A percentile compares a stretch with the other conserved stretches of the same genome.
These are phyloP conservation scores for Fusarium kyushuense DNA, from an alignment of 2,329 filamentous ascomycete species.

Conservation along the genomic window DNA sequence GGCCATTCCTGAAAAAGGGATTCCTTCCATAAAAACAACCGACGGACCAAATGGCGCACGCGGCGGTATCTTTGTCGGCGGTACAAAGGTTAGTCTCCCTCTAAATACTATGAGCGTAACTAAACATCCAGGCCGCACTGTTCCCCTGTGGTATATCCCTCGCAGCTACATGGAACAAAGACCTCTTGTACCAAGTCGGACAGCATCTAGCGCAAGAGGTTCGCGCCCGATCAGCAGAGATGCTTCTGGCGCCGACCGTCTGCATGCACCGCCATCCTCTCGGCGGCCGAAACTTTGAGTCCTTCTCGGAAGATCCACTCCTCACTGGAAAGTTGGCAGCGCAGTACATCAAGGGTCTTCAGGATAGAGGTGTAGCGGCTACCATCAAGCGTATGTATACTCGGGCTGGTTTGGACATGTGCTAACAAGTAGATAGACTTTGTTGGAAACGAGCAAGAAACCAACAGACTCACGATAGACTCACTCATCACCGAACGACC, in stretches of 20 bases:
- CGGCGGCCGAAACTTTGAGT: conserved; percentile 88
- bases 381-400: conserved; percentile 76
- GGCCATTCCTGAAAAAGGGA: conserved; percentile 70
- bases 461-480: conserved; percentile 65
- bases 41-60: conserved; percentile 79
- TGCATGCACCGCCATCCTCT: conserved; percentile 86
- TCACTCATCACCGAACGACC: conserved; percentile 73
- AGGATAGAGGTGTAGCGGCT: conserved; percentile 79
- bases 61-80: conserved; percentile 76
- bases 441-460: conserved; percentile 80
- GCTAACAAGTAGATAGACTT: conserved; percentile 60
- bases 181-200: conserved; percentile 76
- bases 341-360: conserved; percentile 77
- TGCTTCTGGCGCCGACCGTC: conserved; percentile 81
- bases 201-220: conserved; percentile 77
- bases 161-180: conserved; percentile 82
- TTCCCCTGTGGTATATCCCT: conserved; percentile 84
- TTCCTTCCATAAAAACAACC: conserved; percentile 74
- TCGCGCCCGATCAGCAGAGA: conserved; percentile 78
- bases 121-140: conserved; percentile 71
- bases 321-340: conserved; percentile 80
- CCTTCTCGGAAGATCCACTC: conserved; percentile 85
- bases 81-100: conserved; percentile 64
- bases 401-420: fast-evolving
- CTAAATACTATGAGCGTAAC: fast-evolving